phyloP scores from a whole-genome alignment of 2,329 filamentous ascomycete species.

The Rhynchosporium secalis region DNA sequence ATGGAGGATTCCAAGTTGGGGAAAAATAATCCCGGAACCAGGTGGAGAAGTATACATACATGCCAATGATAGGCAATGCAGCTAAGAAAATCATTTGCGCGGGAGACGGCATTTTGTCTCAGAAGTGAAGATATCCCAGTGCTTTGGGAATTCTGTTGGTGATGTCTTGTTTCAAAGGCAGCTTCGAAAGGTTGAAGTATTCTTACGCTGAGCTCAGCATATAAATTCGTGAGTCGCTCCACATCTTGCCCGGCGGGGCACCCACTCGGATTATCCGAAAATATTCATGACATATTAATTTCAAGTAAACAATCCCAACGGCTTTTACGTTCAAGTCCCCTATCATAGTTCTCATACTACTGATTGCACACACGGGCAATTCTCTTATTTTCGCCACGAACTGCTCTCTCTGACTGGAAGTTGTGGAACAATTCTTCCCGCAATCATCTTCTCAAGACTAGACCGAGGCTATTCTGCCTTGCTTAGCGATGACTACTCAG shows the following conservation, averaged over 20 bases:
- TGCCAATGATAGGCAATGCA: conserved; percentile 21
- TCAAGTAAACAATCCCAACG: neutral
- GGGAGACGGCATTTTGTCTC: conserved; percentile 16
- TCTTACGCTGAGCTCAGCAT: neutral
- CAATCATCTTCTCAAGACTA: neutral
- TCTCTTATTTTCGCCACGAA: neutral
- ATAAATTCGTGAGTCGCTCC: neutral
- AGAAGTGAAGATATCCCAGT: neutral
- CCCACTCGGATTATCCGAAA: conserved; percentile 9
- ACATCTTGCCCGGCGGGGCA: conserved; percentile 5
- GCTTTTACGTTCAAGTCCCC: neutral
- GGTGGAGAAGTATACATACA: conserved; percentile 15
- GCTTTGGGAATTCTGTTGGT: neutral
- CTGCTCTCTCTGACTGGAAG: neutral
- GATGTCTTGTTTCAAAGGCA: neutral
- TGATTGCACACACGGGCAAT: neutral
- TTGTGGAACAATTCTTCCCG: neutral
- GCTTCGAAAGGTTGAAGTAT: neutral
- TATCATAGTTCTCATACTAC: neutral
- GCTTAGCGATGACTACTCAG: conserved; percentile 5
- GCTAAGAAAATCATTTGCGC: conserved; percentile 11
- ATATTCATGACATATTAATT: neutral
- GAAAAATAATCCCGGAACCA: conserved; percentile 8
- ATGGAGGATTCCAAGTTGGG: neutral
- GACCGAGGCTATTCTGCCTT: conserved; percentile 8